Evolutionary conservation across 2,329 filamentous ascomycete species (phyloP), one percentile per base, ranked within the genome.

Genomic region (Talaromyces pinophilus): DNA sequence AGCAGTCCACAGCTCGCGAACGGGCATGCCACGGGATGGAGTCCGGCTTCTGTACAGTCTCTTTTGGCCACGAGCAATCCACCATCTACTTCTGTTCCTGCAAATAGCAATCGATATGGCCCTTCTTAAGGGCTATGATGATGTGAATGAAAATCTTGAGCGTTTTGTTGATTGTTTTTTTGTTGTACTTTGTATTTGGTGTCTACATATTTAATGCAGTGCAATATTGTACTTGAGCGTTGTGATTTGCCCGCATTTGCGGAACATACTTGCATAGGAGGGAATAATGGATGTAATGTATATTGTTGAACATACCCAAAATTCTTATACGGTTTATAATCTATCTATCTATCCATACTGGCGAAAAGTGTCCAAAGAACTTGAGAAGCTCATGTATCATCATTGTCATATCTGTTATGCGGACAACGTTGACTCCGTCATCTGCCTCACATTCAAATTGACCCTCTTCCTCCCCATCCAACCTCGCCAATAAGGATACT

Each of bases 401-500:
- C 22, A 28, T 52, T 7, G 7, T 55, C 3, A 19, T 35, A 19
- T 19, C 19, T 40, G 3, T 44, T 17, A n/a, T 35, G 25, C 11
- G 3, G 44, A 15, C n/a, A 25, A 7, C 5, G 10, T 52, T 22
- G 48, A 44, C 38, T 67, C 57, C 59, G 19, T 62, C 65, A 63
- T 67, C 65, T 64, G 62, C 17, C 94, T 85, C 10, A 97, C 91
- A 76, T 98, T 98, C 59, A 98, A 75, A 76, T 98, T 98, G 72
- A 98, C 88, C 69, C 94, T 85, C 80, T 97, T 97, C 59, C 86
- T 87, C 68, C 81, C 82, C 91, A 98, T 93, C 93, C 94, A 98
- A 1, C 91, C 92, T 70, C 83, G 86, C 92, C 93, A 97, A 48
- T 83, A 82, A 61, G 87, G 83, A 73, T 86, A 92, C 52, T 78